Percentiles rank a stretch among this genome's conserved stretches.
Conservation (phyloP, 2,329 filamentous ascomycete genomes). For the Colletotrichum gloeosporioides region DNA sequence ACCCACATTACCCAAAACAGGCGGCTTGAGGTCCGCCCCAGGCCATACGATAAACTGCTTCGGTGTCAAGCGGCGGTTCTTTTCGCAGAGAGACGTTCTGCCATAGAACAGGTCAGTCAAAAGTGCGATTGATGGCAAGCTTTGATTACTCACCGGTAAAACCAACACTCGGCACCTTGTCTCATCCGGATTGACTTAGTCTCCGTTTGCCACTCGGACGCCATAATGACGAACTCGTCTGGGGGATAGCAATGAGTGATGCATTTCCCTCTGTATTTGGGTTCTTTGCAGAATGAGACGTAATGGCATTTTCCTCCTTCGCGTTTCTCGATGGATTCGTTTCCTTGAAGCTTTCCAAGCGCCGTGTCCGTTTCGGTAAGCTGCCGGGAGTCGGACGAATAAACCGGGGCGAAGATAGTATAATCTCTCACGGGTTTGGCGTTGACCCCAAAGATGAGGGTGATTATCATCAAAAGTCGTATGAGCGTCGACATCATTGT, state of each 20-base stretch:
- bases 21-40: neutral
- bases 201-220: neutral
- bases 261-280: neutral
- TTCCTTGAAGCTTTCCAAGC: neutral
- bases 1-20: neutral
- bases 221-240: neutral
- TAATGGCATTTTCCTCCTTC: neutral
- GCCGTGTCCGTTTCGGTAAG: neutral
- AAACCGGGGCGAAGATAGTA: neutral
- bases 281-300: neutral
- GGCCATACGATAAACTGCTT: neutral
- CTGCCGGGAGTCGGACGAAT: neutral
- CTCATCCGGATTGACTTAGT: neutral
- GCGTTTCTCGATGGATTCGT: neutral
- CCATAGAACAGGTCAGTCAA: neutral
- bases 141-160: neutral
- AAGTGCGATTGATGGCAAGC: neutral
- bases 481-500: neutral
- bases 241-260: neutral
- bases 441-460: neutral
- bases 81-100: neutral
- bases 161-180: neutral
- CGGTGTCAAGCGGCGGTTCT: neutral
- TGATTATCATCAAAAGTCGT: neutral
- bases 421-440: neutral